Evolutionary conservation across 768 basidiomycete genomes (phyloP), one percentile per base, ranked within the genome.

Genomic region (Suillus brevipes): DNA sequence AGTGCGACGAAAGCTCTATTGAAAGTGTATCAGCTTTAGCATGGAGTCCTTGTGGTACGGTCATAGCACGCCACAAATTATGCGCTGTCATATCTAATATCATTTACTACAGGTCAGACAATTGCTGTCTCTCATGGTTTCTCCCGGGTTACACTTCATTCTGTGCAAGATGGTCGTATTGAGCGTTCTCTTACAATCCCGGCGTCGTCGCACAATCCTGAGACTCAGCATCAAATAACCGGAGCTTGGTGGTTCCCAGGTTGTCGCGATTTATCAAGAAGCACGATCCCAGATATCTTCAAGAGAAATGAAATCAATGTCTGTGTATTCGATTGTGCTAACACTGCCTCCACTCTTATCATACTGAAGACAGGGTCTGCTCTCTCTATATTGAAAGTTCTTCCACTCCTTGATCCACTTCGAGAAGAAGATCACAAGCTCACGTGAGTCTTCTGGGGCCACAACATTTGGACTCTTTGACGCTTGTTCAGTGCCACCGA

Each of bases 21-120:
- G 82, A 84, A 55, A 82, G 84, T 62, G 83, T 91, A 36, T 80
- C 84, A 50, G 87, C 80, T 55, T 71, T 94, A 38, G 85, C 85
- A 14, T 95, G 92, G 93, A 92, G 91, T 75, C 92, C 93, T 3
- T 90, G 90, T 75, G 90, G 93, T 92, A 78, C 64, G 76, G 58
- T 49, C 66, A 37, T 56, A n/a, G n/a, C n/a, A 64, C 13, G 28
- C 63, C 37, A 28, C 20, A 28, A 62, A 52, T 37, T n/a, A 60
- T 20, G 40, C 34, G 36, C 20, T 13, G 16, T 43, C 49, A 47
- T 45, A 14, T 36, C 62, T 68, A 65, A 71, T 40, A 28, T 18
- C 31, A 60, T 23, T 25, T 65, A 53, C 38, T 62, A 40, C 70
- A 90, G 87, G 87, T 60, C 88, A 90, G 76, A 86, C 82, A 56